Conservation (phyloP, 1,284 basidiomycete species). For the Retiboletus flavoniger region DNA sequence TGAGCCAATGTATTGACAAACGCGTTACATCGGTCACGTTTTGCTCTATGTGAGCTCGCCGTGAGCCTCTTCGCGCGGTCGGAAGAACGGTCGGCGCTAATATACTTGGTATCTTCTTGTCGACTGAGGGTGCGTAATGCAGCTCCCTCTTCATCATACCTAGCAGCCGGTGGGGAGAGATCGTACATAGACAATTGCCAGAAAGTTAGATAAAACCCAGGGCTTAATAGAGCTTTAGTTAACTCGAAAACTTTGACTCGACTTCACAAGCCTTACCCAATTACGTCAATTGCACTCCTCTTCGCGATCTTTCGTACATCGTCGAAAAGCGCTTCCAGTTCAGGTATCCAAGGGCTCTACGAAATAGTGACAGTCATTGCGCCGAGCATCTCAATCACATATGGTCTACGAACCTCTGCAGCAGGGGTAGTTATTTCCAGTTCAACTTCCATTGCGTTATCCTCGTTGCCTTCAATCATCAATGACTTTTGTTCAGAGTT, state of each 20-base stretch:
- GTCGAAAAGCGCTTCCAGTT: constrained; percentile 66
- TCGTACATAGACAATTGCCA: constrained; percentile 94
- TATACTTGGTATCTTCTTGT: constrained; percentile 59
- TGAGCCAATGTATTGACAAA: constrained; percentile 56
- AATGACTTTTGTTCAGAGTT: constrained; percentile 37
- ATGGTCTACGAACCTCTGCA: constrained; percentile 24
- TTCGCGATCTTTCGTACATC: constrained; percentile 70
- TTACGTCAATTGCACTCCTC: constrained; percentile 56
- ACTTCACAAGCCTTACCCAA: constrained; percentile 57
- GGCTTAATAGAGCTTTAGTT: constrained; percentile 43
- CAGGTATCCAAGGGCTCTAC: constrained; percentile 75
- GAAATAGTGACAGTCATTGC: constrained; percentile 14
- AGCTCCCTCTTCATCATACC: constrained; percentile 68
- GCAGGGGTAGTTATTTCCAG: constrained; percentile 14
- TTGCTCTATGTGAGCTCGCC: constrained; percentile 56
- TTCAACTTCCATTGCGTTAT: constrained; percentile 55
- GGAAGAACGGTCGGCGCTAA: constrained; percentile 61
- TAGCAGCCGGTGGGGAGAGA: constrained; percentile 66
- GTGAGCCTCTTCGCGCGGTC: constrained; percentile 56
- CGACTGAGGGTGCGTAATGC: constrained; percentile 58
- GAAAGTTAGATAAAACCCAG: constrained; percentile 90
- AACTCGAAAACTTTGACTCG: constrained; percentile 5
- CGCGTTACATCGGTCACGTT: constrained; percentile 59
- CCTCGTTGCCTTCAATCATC: constrained; percentile 42
- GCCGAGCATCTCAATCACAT: constrained; percentile 1